Base-by-base conservation (phyloP, 169 alveolate genomes). In the Plasmodium vinckei region DNA sequence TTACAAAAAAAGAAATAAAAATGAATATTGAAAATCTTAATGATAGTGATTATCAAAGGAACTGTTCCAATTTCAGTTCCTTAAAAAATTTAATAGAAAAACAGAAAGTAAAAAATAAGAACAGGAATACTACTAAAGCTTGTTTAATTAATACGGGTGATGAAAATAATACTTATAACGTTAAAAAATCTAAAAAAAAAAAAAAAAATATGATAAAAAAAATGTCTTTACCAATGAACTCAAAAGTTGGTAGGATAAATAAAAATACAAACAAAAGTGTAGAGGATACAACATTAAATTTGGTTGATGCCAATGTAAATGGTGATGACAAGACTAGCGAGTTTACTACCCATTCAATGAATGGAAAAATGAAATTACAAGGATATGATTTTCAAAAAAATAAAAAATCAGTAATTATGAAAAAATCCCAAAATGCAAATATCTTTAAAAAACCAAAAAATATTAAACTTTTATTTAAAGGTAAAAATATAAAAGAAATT, bases 71-170 rank as follows among this genome's bases (percentile, higher is more conserved):
- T 9, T 19, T 19, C 17, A 7, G 12, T 6, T 21, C 68, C 3
- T n/a, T 64, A 64, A 64, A 64, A 64, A 33, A 64, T 64, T 2
- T 33, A 33, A 15, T 39, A 64, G 13, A 6, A 64, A 64, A 64
- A 23, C 19, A 64, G 4, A 1, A 49, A 39, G 9, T 27, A 12
- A 33, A 39, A 64, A 64, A 64, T 64, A 64, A 39, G 17, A 64
- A 6, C 12, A n/a, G 23, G n/a, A 51, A n/a, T 5, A 10, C 19
- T 3, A 64, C 13, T 42, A 64, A 64, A 13, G 44, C 1, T 1
- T 27, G 15, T 39, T 33, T 64, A 12, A n/a, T 64, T 7, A 33
- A 64, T 13, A 64, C 9, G n/a, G 72, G 17, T 1, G 13, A 19
- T 13, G 33, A 25, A 25, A 63, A 12, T 64, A 64, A 64, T n/a